Base-by-base conservation (phyloP, 2,329 filamentous ascomycete species). In the Xenosphaeropsis pyriputrescens region DNA sequence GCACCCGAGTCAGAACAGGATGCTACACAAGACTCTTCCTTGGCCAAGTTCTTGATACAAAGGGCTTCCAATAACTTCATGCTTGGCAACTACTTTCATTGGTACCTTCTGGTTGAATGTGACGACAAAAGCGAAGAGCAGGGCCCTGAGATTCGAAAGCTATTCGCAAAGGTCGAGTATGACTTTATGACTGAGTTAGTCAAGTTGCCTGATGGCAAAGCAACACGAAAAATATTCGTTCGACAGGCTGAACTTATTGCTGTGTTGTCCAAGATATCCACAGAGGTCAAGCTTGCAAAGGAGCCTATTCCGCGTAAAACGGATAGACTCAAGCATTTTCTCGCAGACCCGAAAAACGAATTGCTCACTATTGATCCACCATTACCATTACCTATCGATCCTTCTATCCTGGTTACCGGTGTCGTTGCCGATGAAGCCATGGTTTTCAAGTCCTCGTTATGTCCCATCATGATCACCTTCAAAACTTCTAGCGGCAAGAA, bases 51-150 rank as follows among this genome's bases (percentile, higher is more conserved):
- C 53, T 67, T 98, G 3, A 91, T 98, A 39, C 75, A 82, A 1
- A 75, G 91, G 29, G 93, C 91, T 3, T 81, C 84, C 12, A 76
- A 79, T 43, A 96, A 93, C 52, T 84, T 95, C 51, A 79, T 82
- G 42, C 70, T 98, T 2, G 91, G 89, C 19, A 98, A 93, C 55
- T 94, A 93, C 59, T 75, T 98, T 38, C 85, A 95, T 57, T 98
- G 91, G 91, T 98, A 96, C 57, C 68, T 98, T 2, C 95, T 95
- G 78, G 91, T 98, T 1, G 93, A 98, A 60, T 93, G 88, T 48
- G 89, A 95, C 55, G 66, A 69, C 32, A 50, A 51, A 41, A 86
- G 81, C 46, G 75, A 76, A 3, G 80, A 85, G 32, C 84, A 88
- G 48, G 70, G 76, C 16, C 67, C 74, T 4, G 75, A 79, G 40